phyloP scores from a whole-genome alignment of 768 basidiomycete genomes.

The Phlebiopsis flavidoalba region DNA sequence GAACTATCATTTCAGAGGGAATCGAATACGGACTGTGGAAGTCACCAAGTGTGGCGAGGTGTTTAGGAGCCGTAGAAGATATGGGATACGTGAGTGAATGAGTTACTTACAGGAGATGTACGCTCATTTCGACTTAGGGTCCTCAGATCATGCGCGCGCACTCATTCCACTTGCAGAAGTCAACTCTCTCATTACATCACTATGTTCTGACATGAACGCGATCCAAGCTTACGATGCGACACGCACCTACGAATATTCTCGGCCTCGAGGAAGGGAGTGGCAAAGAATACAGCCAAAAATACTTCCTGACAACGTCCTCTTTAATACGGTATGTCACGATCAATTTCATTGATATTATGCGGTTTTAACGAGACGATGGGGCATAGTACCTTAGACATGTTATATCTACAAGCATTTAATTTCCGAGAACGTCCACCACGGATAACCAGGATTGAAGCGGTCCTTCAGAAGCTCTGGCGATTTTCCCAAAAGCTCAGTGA shows the following conservation, averaged over 20 bases:
- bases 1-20: background rate
- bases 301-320: background rate
- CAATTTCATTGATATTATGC: background rate
- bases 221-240: background rate
- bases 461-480: constrained; percentile 1
- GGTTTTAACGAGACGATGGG: background rate
- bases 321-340: background rate
- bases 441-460: background rate
- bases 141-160: background rate
- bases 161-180: background rate
- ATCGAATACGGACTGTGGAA: background rate
- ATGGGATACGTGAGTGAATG: background rate
- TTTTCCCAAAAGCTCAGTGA: constrained; percentile 7
- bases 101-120: background rate
- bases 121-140: background rate
- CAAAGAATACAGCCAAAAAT: background rate
- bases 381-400: background rate
- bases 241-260: background rate
- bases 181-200: background rate
- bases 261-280: background rate
- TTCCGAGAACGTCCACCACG: background rate
- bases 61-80: background rate
- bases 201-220: background rate
- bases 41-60: background rate
- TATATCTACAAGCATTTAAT: background rate